Conservation (phyloP, 2,329 filamentous ascomycete species). For the Fusarium pininemorale region DNA sequence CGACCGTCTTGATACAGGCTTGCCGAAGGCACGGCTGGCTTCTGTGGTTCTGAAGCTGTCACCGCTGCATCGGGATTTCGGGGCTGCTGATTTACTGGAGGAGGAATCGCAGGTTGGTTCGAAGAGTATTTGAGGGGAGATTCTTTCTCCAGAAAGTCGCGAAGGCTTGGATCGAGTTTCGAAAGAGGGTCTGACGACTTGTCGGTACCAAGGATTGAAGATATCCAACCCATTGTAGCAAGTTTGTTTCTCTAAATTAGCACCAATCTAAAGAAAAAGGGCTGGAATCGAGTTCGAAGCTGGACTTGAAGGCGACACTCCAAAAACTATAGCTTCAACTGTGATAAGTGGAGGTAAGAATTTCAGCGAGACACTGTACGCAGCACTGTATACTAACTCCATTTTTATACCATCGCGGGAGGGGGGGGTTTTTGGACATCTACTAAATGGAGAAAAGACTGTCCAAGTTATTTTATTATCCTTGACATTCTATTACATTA, state of each 20-base stretch:
- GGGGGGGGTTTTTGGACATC: too few species aligned
- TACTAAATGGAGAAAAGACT: too few species aligned
- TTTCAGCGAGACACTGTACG: slow-evolving; percentile 25
- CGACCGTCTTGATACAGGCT: slow-evolving; percentile 69
- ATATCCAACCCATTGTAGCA: slow-evolving; percentile 65
- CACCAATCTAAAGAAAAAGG: neutral
- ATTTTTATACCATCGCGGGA: too few species aligned
- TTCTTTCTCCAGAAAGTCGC: slow-evolving; percentile 86
- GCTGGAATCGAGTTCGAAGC: neutral
- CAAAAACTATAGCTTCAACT: slow-evolving; percentile 33
- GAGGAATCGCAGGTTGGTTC: slow-evolving; percentile 37
- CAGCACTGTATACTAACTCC: slow-evolving; percentile 22
- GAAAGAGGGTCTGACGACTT: slow-evolving; percentile 67
- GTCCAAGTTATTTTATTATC: too few species aligned
- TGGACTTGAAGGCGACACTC: slow-evolving; percentile 15
- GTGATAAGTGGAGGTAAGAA: slow-evolving; percentile 33
- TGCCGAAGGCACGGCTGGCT: slow-evolving; percentile 54
- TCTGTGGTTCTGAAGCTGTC: slow-evolving; percentile 24
- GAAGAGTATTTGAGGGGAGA: slow-evolving; percentile 74
- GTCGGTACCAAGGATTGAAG: slow-evolving; percentile 61
- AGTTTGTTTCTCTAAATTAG: neutral
- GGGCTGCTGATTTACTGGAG: slow-evolving; percentile 13
- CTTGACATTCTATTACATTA: too few species aligned
- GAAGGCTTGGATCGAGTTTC: slow-evolving; percentile 83
- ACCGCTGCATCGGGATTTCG: slow-evolving; percentile 16